Percentiles rank a stretch among this genome's conserved stretches.
Conservation (phyloP, 192 early-diverging fungal genomes). For the Phlyctochytrium planicorne region DNA sequence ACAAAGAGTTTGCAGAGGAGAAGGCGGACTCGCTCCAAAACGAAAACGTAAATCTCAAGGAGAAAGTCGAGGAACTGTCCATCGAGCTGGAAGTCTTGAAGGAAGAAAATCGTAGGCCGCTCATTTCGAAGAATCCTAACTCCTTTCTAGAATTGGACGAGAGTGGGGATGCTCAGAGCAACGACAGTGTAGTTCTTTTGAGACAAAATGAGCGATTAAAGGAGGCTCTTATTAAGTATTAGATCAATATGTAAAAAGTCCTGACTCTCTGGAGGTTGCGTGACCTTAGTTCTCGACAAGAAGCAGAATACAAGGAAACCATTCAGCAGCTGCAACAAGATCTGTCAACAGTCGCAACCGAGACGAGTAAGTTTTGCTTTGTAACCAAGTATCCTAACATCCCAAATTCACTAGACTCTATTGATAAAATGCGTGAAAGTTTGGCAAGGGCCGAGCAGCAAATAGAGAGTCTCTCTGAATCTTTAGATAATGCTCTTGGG, state of each 20-base stretch:
- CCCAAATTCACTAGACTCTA: constrained; percentile 33
- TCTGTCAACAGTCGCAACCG: constrained; percentile 51
- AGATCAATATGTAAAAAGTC: background rate
- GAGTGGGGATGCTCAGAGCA: background rate
- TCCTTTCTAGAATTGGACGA: background rate
- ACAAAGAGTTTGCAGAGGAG: constrained; percentile 93
- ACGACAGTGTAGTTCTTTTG: constrained; percentile 11
- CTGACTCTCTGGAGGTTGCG: constrained; percentile 67
- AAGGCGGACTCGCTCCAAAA: constrained; percentile 72
- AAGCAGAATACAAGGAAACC: constrained; percentile 60
- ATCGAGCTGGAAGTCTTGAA: constrained; percentile 69
- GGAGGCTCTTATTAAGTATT: constrained; percentile 76
- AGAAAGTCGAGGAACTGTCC: constrained; percentile 75
- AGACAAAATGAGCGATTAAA: constrained; percentile 83
- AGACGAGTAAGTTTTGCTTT: constrained; percentile 39
- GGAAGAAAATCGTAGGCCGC: constrained; percentile 52
- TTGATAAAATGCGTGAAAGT: constrained; percentile 54
- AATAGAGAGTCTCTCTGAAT: constrained; percentile 80
- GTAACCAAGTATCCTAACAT: background rate
- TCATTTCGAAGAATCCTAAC: constrained; percentile 12
- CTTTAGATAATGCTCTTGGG: constrained; percentile 77
- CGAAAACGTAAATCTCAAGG: constrained; percentile 69
- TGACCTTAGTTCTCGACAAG: constrained; percentile 72
- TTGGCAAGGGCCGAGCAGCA: constrained; percentile 65
- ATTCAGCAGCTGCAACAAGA: constrained; percentile 76